Percentiles rank a stretch among this genome's conserved stretches.
Evolutionary conservation across 768 basidiomycete species (phyloP).

Genomic region (Russula foetens): DNA sequence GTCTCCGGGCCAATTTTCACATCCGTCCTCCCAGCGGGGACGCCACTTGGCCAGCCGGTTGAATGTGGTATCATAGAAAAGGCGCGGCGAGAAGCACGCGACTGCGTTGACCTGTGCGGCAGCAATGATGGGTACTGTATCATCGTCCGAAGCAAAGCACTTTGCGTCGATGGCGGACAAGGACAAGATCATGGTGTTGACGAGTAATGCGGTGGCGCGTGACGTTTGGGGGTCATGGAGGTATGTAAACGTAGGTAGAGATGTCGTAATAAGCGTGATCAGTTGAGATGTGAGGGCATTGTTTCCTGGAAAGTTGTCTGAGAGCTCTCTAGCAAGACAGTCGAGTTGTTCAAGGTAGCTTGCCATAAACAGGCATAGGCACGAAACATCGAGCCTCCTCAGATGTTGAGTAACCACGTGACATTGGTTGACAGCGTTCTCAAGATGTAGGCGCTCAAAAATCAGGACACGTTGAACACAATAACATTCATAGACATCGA

Average conservation of each 20-base stretch:
- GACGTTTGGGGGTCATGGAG: constrained; percentile 50
- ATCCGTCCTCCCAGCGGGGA: constrained; percentile 53
- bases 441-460: background rate
- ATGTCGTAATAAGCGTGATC: constrained; percentile 27
- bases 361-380: constrained; percentile 4
- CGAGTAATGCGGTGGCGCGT: constrained; percentile 37
- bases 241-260: constrained; percentile 60
- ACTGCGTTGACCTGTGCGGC: constrained; percentile 47
- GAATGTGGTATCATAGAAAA: constrained; percentile 60
- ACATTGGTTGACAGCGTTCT: background rate
- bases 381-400: too few species aligned
- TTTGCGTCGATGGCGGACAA: constrained; percentile 17
- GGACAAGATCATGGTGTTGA: constrained; percentile 31
- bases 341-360: constrained; percentile 15
- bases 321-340: constrained; percentile 10
- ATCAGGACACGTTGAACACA: background rate
- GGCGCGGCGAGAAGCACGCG: constrained; percentile 50
- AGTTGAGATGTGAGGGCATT: constrained; percentile 21
- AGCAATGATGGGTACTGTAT: constrained; percentile 24
- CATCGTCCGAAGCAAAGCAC: background rate
- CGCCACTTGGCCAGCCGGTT: constrained; percentile 51
- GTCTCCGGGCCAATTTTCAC: constrained; percentile 44
- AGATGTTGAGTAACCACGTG: background rate
- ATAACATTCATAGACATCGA: background rate
- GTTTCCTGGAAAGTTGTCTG: constrained; percentile 22